These are phyloP conservation scores for Sordaria brevicollis DNA, from an alignment of 495 filamentous ascomycete species.

Conservation along the genomic window DNA sequence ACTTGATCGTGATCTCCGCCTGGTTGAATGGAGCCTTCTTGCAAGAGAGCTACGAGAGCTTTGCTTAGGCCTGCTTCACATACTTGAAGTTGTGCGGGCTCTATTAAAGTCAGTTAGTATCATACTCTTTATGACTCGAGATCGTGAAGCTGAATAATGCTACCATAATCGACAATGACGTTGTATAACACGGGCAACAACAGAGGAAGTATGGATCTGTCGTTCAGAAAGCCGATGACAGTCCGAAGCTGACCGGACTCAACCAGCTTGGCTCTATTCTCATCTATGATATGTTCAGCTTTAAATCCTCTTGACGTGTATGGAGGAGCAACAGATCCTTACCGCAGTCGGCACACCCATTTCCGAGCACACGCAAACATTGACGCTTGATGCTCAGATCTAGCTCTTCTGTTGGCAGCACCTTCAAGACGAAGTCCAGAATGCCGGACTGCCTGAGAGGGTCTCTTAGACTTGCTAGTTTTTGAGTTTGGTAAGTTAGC, in stretches of 20 bases:
- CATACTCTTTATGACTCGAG: neutral
- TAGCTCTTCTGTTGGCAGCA: slow-evolving; percentile 34
- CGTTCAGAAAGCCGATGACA: slow-evolving; percentile 39
- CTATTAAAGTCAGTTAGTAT: slow-evolving; percentile 21
- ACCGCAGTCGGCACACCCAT: slow-evolving; percentile 76
- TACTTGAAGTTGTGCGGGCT: slow-evolving; percentile 44
- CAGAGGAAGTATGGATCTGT: slow-evolving; percentile 41
- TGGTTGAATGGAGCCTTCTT: slow-evolving; percentile 19
- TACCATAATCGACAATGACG: slow-evolving; percentile 66
- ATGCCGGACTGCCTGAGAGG: slow-evolving; percentile 59
- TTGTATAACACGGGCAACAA: slow-evolving; percentile 64
- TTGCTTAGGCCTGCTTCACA: slow-evolving; percentile 31
- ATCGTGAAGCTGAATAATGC: neutral
- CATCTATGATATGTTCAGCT: slow-evolving; percentile 39
- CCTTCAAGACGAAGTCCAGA: slow-evolving; percentile 51
- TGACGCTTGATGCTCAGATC: slow-evolving; percentile 33
- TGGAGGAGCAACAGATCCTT: slow-evolving; percentile 9
- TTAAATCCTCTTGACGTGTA: neutral
- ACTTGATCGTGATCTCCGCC: slow-evolving; percentile 8
- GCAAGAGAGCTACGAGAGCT: slow-evolving; percentile 29
- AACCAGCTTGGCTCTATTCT: slow-evolving; percentile 59
- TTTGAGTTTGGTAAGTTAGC: neutral
- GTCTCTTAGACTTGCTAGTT: neutral
- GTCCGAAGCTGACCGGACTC: slow-evolving; percentile 47
- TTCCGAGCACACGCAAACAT: slow-evolving; percentile 60